Evolutionary conservation across 495 filamentous ascomycete genomes (phyloP).

Genomic region (Annulohypoxylon stygium): DNA sequence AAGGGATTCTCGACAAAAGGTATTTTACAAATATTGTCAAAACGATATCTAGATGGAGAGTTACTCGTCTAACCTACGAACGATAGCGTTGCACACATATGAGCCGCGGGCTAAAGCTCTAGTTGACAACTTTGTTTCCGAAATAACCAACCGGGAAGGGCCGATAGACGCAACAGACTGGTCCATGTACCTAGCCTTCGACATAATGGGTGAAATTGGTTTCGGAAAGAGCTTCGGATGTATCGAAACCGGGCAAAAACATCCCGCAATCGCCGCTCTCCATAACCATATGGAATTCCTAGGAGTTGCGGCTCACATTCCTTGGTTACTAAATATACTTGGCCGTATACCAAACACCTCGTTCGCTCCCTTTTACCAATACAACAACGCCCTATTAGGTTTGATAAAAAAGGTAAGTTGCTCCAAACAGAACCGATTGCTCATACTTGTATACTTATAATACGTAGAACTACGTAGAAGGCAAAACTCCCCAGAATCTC

Average conservation of each 20-base stretch:
- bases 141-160: constrained; percentile 33
- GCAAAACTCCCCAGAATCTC: constrained; percentile 40
- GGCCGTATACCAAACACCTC: constrained; percentile 22
- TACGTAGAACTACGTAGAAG: constrained; percentile 8
- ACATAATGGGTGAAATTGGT: constrained; percentile 47
- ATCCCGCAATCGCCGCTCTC: constrained; percentile 51
- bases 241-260: constrained; percentile 49
- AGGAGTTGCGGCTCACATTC: constrained; percentile 49
- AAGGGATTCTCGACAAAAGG: constrained; percentile 50
- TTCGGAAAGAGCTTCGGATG: constrained; percentile 54
- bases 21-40: neutral
- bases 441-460: neutral
- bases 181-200: constrained; percentile 52
- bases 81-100: constrained; percentile 45
- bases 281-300: constrained; percentile 52
- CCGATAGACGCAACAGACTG: constrained; percentile 48
- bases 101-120: constrained; percentile 45
- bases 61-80: neutral
- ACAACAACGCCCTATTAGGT: constrained; percentile 27
- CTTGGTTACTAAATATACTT: constrained; percentile 54
- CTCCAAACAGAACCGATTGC: neutral
- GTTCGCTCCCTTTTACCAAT: constrained; percentile 26
- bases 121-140: constrained; percentile 46
- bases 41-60: neutral
- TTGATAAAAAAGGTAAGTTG: constrained; percentile 32